Percentiles rank a stretch among this genome's conserved stretches.
These are phyloP conservation scores for Polygonum maritimum DNA, from an alignment of 148 eudicot genomes.

Conservation along the genomic window DNA sequence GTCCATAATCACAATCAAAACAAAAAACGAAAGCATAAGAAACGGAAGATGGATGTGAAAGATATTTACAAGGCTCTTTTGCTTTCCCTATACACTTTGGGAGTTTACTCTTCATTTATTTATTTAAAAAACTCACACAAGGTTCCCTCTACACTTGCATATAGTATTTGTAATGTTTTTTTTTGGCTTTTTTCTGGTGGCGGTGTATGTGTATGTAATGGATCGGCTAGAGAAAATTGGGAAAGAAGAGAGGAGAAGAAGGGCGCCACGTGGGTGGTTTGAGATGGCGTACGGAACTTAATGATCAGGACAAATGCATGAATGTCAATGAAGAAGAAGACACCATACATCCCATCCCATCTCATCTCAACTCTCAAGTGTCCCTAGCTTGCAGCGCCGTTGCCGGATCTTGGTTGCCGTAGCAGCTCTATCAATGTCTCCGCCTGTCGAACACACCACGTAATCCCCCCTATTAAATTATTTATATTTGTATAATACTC, in stretches of 20 bases:
- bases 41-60: background rate
- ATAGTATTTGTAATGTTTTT: background rate
- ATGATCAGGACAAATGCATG: background rate
- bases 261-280: background rate
- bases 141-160: background rate
- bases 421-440: conserved; percentile 11
- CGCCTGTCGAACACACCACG: conserved; percentile 8
- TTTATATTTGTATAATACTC: too few species aligned
- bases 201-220: too few species aligned
- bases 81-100: conserved; percentile 3
- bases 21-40: background rate
- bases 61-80: background rate
- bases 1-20: background rate
- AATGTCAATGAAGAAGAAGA: background rate
- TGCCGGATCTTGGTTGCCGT: conserved; percentile 12
- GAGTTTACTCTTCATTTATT: background rate
- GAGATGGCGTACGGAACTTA: background rate
- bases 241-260: background rate
- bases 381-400: conserved; percentile 7
- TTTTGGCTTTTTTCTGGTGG: too few species aligned
- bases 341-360: background rate
- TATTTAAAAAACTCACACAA: background rate
- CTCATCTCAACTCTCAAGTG: background rate
- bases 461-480: too few species aligned
- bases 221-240: too few species aligned